Percentiles rank a stretch among this genome's conserved stretches.
phyloP scores from a whole-genome alignment of 1,139 yeast genomes.

The Suhomyces yuchorum region DNA sequence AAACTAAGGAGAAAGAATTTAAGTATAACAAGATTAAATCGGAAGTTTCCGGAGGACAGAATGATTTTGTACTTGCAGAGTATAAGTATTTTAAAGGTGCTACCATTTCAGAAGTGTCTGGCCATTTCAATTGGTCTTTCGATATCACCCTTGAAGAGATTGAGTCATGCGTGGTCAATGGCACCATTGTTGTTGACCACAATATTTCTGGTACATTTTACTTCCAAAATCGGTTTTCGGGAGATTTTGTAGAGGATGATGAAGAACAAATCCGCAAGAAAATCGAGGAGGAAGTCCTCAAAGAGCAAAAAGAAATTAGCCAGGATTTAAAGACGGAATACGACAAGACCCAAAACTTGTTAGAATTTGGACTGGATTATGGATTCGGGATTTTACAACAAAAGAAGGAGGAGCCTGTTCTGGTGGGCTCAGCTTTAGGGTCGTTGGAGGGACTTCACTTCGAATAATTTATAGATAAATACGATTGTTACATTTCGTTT shows the following conservation, averaged over 20 bases:
- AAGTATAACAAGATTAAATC: slow-evolving; percentile 28
- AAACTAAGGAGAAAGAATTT: slow-evolving; percentile 29
- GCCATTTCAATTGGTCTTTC: slow-evolving; percentile 60
- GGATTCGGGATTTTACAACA: slow-evolving; percentile 17
- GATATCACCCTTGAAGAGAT: slow-evolving; percentile 71
- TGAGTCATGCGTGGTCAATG: slow-evolving; percentile 57
- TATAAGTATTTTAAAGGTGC: slow-evolving; percentile 34
- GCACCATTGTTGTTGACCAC: slow-evolving; percentile 66
- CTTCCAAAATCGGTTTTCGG: slow-evolving; percentile 33
- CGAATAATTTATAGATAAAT: not conserved
- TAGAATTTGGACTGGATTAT: slow-evolving; percentile 24
- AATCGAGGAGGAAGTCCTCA: slow-evolving; percentile 20
- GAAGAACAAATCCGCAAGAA: slow-evolving; percentile 15
- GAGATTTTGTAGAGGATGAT: slow-evolving; percentile 15
- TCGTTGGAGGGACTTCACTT: slow-evolving; percentile 8
- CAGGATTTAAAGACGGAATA: slow-evolving; percentile 18
- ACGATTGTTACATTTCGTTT: not conserved
- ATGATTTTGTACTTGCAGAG: slow-evolving; percentile 28
- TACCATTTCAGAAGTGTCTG: slow-evolving; percentile 42
- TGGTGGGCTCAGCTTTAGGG: not conserved
- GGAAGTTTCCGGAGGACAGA: slow-evolving; percentile 24
- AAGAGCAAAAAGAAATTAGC: slow-evolving; percentile 26
- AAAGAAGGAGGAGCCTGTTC: not conserved
- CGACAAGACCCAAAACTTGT: slow-evolving; percentile 20
- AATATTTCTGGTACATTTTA: slow-evolving; percentile 60